Evolutionary conservation across 2,329 filamentous ascomycete species (phyloP), one percentile per base, ranked within the genome.

Genomic region (Gaeumannomyces tritici): DNA sequence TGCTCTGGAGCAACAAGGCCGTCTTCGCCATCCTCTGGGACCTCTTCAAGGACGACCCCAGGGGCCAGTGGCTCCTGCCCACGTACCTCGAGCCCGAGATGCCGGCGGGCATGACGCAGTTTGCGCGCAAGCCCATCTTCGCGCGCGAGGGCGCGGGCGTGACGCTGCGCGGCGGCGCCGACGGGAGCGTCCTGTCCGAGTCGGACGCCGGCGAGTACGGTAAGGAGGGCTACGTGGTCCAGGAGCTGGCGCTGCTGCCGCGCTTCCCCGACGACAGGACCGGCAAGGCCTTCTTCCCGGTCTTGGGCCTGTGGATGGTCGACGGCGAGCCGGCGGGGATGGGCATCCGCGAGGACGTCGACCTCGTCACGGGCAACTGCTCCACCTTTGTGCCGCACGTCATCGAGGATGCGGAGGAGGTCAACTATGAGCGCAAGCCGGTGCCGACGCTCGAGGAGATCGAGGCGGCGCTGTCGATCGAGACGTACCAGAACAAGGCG

Each of bases 1-100:
- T 59, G 15, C 31, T 59, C 28, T 59, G 57, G 57, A 59, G 57
- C 57, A 59, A 35, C 57, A 59, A 59, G n/a, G 57, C 57, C 29
- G 47, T 59, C n/a, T 59, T 59, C 24, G 57, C 57, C 33, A 5
- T 59, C 31, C 57, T 59, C 2, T 59, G 57, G 57, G 11, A 59
- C 1, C 31, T 59, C 8, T 59, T 59, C 57, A 59, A 47, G 57
- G 57, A 59, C 57, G 57, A 59, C 33, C 31, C 57, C 11, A n/a
- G 57, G 4, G 13, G 29, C 18, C 28, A 59, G 18, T 59, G 57
- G 57, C 57, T 59, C 0, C n/a, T 59, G n/a, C 57, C 57, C 11
- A 59, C 57, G n/a, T 59, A 59, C 57, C n/a, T 59, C 13, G 57
- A 59, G 31, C 15, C 28, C n/a, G 57, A 59, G n/a, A 59, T 35